Conservation (phyloP, 352 stramenopile species). For the Globisporangium camurandrum region DNA sequence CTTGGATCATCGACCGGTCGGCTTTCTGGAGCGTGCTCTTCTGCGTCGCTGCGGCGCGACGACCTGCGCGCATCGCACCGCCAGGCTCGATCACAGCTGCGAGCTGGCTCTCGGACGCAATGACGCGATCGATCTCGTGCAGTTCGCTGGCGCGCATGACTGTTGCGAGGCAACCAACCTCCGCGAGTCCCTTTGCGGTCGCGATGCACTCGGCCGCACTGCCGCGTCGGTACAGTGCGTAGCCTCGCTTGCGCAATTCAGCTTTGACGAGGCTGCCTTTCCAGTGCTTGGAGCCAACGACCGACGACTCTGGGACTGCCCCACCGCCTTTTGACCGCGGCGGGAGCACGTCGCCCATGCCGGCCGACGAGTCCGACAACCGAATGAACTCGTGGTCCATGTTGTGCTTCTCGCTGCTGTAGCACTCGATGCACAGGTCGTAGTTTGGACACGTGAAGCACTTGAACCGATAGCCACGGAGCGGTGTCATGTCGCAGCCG, state of each 20-base stretch:
- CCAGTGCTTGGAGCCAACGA: constrained; percentile 61
- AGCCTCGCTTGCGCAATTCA: constrained; percentile 39
- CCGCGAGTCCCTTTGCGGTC: constrained; percentile 26
- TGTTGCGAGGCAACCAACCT: constrained; percentile 32
- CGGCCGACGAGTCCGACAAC: constrained; percentile 29
- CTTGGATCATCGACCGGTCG: constrained; percentile 24
- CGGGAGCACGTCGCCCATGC: constrained; percentile 46
- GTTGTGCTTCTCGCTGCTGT: constrained; percentile 51
- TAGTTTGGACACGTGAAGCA: constrained; percentile 73
- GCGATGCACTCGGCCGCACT: constrained; percentile 25
- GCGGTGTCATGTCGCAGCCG: constrained; percentile 61
- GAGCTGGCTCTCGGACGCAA: constrained; percentile 43
- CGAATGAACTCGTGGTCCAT: constrained; percentile 65
- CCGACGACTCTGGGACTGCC: constrained; percentile 34
- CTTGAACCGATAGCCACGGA: constrained; percentile 69
- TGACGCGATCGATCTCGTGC: constrained; percentile 24
- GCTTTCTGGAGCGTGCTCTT: constrained; percentile 25
- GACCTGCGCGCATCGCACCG: constrained; percentile 27
- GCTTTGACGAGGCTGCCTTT: constrained; percentile 46
- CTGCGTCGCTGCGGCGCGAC: constrained; percentile 21
- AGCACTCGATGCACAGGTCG: constrained; percentile 63
- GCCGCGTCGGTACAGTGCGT: constrained; percentile 33
- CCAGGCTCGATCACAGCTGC: constrained; percentile 36
- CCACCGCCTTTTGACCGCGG: constrained; percentile 46
- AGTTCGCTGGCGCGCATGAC: constrained; percentile 33